A percentile compares a stretch with the other conserved stretches of the same genome.
Conservation (phyloP, 2,329 filamentous ascomycete species). For the Trichoderma endophyticum region DNA sequence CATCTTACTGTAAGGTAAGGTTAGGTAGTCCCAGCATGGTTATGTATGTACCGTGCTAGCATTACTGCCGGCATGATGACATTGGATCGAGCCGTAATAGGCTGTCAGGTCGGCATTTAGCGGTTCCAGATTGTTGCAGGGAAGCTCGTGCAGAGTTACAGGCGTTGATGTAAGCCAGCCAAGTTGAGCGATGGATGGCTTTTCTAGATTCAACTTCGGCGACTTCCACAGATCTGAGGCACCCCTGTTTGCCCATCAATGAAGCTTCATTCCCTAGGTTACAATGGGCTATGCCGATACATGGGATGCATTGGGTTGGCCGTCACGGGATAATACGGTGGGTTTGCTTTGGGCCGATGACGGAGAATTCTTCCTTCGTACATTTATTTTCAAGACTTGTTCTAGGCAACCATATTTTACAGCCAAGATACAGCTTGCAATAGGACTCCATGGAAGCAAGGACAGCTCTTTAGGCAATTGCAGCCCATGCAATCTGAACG, state of each 20-base stretch:
- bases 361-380: background rate
- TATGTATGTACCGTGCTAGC: background rate
- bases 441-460: background rate
- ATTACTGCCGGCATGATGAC: background rate
- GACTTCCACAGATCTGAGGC: background rate
- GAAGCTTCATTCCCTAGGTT: background rate
- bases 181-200: background rate
- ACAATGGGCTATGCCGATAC: background rate
- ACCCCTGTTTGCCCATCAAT: background rate
- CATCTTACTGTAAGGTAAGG: background rate
- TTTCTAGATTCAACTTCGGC: background rate
- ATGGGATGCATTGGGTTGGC: background rate
- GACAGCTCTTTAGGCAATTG: background rate
- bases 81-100: background rate
- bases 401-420: background rate
- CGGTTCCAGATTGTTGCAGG: background rate
- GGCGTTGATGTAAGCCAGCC: background rate
- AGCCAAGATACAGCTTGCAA: background rate
- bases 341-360: background rate
- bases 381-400: background rate
- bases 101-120: background rate
- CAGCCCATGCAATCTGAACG: background rate
- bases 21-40: background rate
- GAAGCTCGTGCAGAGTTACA: background rate
- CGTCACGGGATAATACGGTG: background rate